Conservation (phyloP, 2,329 filamentous ascomycete species). For the Elsinoe batatas region DNA sequence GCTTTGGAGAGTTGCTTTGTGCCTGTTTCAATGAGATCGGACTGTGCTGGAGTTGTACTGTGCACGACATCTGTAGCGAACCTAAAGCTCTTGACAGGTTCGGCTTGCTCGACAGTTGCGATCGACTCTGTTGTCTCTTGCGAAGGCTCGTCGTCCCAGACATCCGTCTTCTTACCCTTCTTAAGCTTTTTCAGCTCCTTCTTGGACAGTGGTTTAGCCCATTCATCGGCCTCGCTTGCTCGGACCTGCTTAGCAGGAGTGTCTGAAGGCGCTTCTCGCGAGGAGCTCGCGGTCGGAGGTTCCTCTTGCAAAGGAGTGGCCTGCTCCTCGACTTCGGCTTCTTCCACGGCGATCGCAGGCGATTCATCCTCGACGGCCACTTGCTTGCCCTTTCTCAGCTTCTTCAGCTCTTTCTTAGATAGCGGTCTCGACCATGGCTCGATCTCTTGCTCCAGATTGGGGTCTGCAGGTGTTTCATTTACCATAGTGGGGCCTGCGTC, state of each 20-base stretch:
- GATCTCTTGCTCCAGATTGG: no score
- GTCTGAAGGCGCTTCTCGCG: background rate
- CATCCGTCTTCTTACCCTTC: background rate
- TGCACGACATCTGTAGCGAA: background rate
- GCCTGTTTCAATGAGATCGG: background rate
- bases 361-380: no score
- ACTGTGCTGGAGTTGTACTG: background rate
- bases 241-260: background rate
- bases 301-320: background rate
- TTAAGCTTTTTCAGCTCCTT: slow-evolving; percentile 15
- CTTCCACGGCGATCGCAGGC: background rate
- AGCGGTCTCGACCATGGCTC: background rate
- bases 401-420: slow-evolving; percentile 15
- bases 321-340: background rate
- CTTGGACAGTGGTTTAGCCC: slow-evolving; percentile 9
- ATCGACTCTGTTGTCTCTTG: background rate
- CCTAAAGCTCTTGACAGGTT: background rate
- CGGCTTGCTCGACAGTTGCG: background rate
- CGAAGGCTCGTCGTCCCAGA: background rate
- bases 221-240: background rate
- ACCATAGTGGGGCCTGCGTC: no score
- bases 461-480: no score
- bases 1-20: slow-evolving; percentile 8
- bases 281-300: no score
- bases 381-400: no score